Evolutionary conservation across 495 filamentous ascomycete genomes (phyloP).

Genomic region (Pseudoneurospora amorphoporcata): DNA sequence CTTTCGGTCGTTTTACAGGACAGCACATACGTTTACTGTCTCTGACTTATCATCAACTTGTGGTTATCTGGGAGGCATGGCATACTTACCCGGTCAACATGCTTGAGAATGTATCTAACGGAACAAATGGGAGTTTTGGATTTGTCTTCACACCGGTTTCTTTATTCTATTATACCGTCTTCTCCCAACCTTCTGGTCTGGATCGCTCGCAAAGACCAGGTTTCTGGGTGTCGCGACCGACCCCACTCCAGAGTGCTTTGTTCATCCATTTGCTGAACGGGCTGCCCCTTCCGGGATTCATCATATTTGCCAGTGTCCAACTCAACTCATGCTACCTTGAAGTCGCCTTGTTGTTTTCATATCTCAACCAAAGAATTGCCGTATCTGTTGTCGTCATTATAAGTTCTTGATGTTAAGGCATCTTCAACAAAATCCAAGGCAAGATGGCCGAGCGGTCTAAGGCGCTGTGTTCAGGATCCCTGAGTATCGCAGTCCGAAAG

Average conservation of each 20-base stretch:
- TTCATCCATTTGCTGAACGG: not conserved
- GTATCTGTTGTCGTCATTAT: too few species aligned
- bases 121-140: slow-evolving; percentile 1
- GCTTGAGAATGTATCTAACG: slow-evolving; percentile 9
- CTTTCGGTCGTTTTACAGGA: not conserved
- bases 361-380: not conserved
- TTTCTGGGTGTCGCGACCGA: not conserved
- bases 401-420: accelerated
- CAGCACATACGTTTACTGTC: not conserved
- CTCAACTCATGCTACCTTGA: not conserved
- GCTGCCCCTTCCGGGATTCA: not conserved
- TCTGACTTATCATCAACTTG: not conserved
- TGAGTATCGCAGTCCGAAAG: not conserved
- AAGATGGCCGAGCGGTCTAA: slow-evolving; percentile 16
- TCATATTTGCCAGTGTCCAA: not conserved
- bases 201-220: not conserved
- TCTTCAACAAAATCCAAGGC: slow-evolving; percentile 1
- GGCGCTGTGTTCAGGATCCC: slow-evolving; percentile 11
- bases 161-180: not conserved
- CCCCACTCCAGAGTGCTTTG: not conserved
- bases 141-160: not conserved
- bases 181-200: not conserved
- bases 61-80: not conserved
- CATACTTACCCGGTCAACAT: not conserved
- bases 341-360: not conserved